phyloP scores from a whole-genome alignment of 306 rosid species.

The Vigna mungo region DNA sequence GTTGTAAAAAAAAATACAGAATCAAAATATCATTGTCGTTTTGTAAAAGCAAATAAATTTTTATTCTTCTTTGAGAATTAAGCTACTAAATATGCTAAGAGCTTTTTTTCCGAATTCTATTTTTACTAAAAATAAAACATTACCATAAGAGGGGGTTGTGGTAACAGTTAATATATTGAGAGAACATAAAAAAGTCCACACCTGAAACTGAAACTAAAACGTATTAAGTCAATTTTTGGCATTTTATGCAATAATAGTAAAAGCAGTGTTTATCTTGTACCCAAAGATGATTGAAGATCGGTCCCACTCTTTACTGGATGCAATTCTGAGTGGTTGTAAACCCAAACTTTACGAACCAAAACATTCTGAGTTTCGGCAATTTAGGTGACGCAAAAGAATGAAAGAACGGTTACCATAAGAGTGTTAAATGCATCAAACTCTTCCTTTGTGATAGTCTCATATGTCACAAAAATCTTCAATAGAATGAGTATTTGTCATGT shows the following conservation, averaged over 20 bases:
- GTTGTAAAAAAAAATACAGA: too few relatives aligned
- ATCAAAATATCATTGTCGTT: too few relatives aligned
- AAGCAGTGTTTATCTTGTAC: not conserved
- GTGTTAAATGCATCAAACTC: not conserved
- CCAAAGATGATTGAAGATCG: not conserved
- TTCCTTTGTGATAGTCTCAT: not conserved
- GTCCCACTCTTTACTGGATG: not conserved
- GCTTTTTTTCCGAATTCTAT: too few relatives aligned
- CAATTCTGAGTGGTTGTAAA: constrained; percentile 3
- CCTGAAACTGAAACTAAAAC: not conserved
- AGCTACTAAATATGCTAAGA: too few relatives aligned
- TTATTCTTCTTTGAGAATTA: too few relatives aligned
- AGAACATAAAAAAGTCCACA: not conserved
- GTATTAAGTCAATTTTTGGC: not conserved
- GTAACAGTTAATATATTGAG: not conserved
- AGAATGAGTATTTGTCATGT: not conserved
- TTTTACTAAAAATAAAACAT: too few relatives aligned
- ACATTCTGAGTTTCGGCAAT: not conserved
- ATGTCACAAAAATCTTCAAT: not conserved
- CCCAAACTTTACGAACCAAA: not conserved
- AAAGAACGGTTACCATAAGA: not conserved
- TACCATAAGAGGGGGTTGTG: too few relatives aligned
- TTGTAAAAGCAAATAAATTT: too few relatives aligned
- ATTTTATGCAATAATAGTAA: not conserved
- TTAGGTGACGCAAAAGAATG: not conserved